A percentile compares a stretch with the other conserved stretches of the same genome.
Evolutionary conservation across 2,329 filamentous ascomycete species (phyloP).

Genomic region (Trichoderma citrinoviride): DNA sequence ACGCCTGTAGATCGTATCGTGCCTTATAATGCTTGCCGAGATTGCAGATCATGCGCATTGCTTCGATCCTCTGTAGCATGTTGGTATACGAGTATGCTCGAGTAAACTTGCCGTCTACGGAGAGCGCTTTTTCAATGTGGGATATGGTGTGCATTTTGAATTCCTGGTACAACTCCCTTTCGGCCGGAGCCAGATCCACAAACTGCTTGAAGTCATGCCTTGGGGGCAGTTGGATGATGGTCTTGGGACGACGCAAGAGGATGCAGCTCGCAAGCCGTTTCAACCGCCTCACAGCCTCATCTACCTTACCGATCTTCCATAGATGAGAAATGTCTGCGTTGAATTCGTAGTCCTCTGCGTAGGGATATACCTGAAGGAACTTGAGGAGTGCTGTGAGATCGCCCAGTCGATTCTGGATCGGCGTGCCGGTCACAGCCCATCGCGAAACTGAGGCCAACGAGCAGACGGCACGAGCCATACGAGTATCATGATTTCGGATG

Average conservation of each 20-base stretch:
- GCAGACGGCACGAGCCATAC: conserved; percentile 38
- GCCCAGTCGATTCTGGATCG: conserved; percentile 44
- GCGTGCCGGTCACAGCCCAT: conserved; percentile 49
- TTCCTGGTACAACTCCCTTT: conserved; percentile 38
- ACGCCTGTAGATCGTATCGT: conserved; percentile 28
- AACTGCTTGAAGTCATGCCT: conserved; percentile 34
- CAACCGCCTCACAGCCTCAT: conserved; percentile 40
- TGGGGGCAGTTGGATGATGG: conserved; percentile 39
- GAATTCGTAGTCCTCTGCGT: conserved; percentile 38
- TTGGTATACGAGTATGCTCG: conserved; percentile 37
- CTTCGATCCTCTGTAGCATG: conserved; percentile 45
- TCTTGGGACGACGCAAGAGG: conserved; percentile 41
- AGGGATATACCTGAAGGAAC: conserved; percentile 43
- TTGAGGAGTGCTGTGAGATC: conserved; percentile 43
- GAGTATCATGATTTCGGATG: conserved; percentile 38
- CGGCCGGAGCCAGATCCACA: conserved; percentile 38
- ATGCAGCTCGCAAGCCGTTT: conserved; percentile 40
- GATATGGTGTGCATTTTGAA: conserved; percentile 30
- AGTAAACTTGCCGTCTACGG: conserved; percentile 20
- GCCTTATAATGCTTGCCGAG: conserved; percentile 42
- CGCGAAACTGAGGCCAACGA: conserved; percentile 36
- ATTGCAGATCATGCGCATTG: conserved; percentile 46
- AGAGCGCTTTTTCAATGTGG: conserved; percentile 37
- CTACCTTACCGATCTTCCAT: conserved; percentile 39
- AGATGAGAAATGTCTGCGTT: conserved; percentile 38